A percentile compares a stretch with the other conserved stretches of the same genome.
phyloP scores from a whole-genome alignment of 352 stramenopile species.

The Globisporangium spinosum region DNA sequence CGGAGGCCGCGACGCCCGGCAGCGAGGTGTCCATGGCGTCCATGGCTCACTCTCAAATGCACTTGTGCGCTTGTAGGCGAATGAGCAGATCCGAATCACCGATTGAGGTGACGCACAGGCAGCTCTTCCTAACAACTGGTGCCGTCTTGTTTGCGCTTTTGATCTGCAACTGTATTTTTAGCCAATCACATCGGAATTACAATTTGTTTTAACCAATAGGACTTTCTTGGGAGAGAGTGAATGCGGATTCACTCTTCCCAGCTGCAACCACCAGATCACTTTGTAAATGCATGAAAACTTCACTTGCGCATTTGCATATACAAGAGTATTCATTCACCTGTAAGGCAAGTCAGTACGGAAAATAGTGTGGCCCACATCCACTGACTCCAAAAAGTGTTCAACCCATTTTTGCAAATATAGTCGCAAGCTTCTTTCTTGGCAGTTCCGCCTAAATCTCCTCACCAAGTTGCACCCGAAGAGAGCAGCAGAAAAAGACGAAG shows the following conservation, averaged over 20 bases:
- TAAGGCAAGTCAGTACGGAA: no score
- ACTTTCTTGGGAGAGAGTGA: background rate
- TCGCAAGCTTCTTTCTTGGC: slow-evolving; percentile 3
- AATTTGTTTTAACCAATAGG: background rate
- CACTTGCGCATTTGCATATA: background rate
- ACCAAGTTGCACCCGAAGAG: background rate
- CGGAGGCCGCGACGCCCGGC: slow-evolving; percentile 12
- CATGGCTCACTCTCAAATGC: background rate
- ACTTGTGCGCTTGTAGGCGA: background rate
- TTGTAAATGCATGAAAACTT: background rate
- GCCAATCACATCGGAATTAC: background rate
- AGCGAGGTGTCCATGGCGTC: slow-evolving; percentile 19
- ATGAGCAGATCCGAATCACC: background rate
- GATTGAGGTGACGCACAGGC: slow-evolving; percentile 12
- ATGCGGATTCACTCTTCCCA: background rate
- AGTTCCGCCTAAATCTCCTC: background rate
- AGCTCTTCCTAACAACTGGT: slow-evolving; percentile 6
- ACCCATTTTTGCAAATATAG: no score
- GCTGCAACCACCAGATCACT: background rate
- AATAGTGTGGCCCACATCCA: slow-evolving; percentile 1
- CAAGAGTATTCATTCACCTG: background rate
- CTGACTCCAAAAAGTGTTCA: no score
- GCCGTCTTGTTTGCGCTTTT: slow-evolving; percentile 11
- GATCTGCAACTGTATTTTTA: slow-evolving; percentile 9
- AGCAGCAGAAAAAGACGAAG: background rate